These are phyloP conservation scores for Cornus suecica DNA, from an alignment of 148 eudicot species.

Conservation along the genomic window DNA sequence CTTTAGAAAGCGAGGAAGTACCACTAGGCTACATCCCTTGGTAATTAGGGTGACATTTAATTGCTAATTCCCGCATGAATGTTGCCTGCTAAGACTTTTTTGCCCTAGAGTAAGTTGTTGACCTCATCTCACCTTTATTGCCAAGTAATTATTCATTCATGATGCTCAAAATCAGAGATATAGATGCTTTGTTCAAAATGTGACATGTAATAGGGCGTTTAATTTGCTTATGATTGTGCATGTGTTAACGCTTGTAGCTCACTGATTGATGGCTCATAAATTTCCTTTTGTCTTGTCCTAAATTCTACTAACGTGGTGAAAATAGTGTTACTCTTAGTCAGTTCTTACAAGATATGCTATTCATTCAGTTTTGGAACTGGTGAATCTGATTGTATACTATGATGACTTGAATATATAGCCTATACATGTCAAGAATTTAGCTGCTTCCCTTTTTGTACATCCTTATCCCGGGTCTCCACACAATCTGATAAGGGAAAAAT, in stretches of 20 bases:
- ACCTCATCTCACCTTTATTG: background rate
- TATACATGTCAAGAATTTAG: background rate
- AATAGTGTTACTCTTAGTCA: background rate
- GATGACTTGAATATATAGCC: too few species aligned
- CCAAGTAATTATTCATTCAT: background rate
- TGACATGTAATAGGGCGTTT: background rate
- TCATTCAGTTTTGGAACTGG: too few species aligned
- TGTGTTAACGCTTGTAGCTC: background rate
- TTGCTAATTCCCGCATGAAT: too few species aligned
- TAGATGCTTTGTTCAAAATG: background rate
- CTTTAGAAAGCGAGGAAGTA: too few species aligned
- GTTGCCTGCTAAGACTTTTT: too few species aligned
- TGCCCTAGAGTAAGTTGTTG: background rate
- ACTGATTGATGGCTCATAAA: background rate
- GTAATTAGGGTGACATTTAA: too few species aligned
- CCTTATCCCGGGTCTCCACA: background rate
- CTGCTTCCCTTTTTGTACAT: background rate
- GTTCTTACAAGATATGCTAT: background rate
- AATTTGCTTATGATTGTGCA: constrained; percentile 1
- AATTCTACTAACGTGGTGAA: background rate
- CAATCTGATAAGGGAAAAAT: background rate
- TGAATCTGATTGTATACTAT: too few species aligned
- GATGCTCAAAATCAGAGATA: background rate
- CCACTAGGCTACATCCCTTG: too few species aligned
- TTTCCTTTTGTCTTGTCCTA: background rate